These are phyloP conservation scores for Nadsonia starkeyi-henricii DNA, from an alignment of 1,139 yeast species.

Conservation along the genomic window DNA sequence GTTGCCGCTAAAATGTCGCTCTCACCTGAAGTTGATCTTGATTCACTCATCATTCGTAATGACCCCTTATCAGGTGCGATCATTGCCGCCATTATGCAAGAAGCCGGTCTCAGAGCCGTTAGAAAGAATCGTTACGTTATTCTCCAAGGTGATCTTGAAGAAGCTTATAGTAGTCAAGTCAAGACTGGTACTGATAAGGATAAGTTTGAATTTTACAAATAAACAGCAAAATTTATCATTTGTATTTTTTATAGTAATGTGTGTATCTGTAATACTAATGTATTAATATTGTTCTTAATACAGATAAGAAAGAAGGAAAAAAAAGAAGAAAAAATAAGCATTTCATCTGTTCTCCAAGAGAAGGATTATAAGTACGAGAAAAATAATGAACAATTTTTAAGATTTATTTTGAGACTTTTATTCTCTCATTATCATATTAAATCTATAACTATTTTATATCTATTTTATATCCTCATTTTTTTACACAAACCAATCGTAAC, in stretches of 20 bases:
- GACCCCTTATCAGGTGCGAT: slow-evolving; percentile 96
- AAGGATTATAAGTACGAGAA: no score
- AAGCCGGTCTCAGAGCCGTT: slow-evolving; percentile 96
- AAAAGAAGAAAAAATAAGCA: no score
- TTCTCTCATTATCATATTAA: no score
- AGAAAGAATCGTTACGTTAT: slow-evolving; percentile 95
- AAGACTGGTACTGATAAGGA: slow-evolving; percentile 92
- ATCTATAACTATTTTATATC: background rate
- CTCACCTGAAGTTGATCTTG: slow-evolving; percentile 95
- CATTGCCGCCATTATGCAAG: slow-evolving; percentile 99
- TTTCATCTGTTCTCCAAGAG: no score
- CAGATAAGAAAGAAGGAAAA: no score
- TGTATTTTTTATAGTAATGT: no score
- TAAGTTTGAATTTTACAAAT: slow-evolving; percentile 94
- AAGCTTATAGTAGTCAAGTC: slow-evolving; percentile 93
- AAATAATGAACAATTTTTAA: no score
- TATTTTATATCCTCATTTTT: no score
- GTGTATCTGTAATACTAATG: no score
- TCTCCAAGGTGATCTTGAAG: slow-evolving; percentile 88
- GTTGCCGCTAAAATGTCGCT: slow-evolving; percentile 95
- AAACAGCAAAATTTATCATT: slow-evolving; percentile 9
- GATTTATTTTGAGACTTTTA: no score
- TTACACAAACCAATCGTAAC: background rate
- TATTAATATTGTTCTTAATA: no score
- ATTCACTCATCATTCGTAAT: slow-evolving; percentile 84